Evolutionary conservation across 805 yeast genomes (phyloP).

Genomic region (Myxozyma neotropica): DNA sequence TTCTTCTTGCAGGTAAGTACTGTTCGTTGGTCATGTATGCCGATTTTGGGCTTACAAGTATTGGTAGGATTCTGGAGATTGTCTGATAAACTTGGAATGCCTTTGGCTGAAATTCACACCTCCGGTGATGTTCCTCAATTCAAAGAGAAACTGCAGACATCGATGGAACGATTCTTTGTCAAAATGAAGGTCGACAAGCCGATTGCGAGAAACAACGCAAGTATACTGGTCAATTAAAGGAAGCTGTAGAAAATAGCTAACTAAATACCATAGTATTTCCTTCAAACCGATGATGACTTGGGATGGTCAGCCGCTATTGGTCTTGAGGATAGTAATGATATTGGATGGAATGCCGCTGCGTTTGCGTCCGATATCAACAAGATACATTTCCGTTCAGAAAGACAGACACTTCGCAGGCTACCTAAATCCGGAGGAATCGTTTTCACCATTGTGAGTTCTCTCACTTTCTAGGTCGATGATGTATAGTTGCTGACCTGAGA

Average conservation of each 20-base stretch:
- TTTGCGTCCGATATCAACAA: slow-evolving; percentile 52
- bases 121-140: slow-evolving; percentile 71
- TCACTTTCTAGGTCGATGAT: neutral
- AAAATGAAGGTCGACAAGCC: slow-evolving; percentile 61
- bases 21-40: slow-evolving; percentile 32
- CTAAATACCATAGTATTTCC: slow-evolving; percentile 53
- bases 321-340: slow-evolving; percentile 52
- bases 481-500: neutral
- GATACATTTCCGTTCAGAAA: slow-evolving; percentile 62
- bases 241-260: neutral
- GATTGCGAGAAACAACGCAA: slow-evolving; percentile 57
- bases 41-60: neutral
- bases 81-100: slow-evolving; percentile 58
- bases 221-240: neutral
- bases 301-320: slow-evolving; percentile 72
- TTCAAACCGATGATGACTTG: slow-evolving; percentile 63
- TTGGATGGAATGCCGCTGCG: slow-evolving; percentile 65
- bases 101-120: slow-evolving; percentile 61
- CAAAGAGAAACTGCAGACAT: slow-evolving; percentile 56
- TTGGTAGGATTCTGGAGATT: slow-evolving; percentile 59
- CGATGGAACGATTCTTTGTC: slow-evolving; percentile 68
- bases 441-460: slow-evolving; percentile 51
- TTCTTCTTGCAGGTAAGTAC: slow-evolving; percentile 54
- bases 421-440: slow-evolving; percentile 61
- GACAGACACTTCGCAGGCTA: slow-evolving; percentile 64